Conservation (phyloP, 2,329 filamentous ascomycete genomes). For the Calonectria naviculata region DNA sequence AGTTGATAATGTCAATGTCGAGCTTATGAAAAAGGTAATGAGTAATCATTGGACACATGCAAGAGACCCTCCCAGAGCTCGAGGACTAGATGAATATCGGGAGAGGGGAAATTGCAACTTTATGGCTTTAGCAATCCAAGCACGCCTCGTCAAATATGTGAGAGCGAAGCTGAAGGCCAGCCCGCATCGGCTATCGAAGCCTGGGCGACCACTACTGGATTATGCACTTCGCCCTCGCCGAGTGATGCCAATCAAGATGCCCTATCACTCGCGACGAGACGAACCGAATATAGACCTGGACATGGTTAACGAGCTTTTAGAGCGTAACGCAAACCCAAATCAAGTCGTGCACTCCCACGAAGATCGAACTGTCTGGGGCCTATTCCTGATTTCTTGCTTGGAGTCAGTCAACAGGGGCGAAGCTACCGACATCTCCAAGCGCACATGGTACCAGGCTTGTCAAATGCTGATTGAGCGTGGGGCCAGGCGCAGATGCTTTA, state of each 20-base stretch:
- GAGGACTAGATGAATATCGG: background rate
- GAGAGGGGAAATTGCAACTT: background rate
- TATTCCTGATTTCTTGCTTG: background rate
- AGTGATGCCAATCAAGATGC: conserved; percentile 5
- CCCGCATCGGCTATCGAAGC: background rate
- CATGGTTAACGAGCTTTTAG: background rate
- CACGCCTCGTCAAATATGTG: background rate
- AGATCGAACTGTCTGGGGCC: background rate
- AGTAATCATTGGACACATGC: background rate
- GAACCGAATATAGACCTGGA: conserved; percentile 8
- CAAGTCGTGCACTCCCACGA: background rate
- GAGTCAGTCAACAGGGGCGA: background rate
- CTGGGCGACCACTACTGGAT: background rate
- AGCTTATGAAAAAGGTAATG: background rate
- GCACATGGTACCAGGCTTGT: background rate
- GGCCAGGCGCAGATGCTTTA: background rate
- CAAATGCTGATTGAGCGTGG: background rate
- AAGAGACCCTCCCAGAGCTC: background rate
- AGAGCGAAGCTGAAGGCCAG: background rate
- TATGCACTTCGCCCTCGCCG: conserved; percentile 13
- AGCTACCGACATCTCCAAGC: background rate
- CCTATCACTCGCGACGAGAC: conserved; percentile 5
- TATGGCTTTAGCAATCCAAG: background rate
- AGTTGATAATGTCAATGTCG: background rate
- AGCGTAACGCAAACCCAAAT: background rate